Conservation (phyloP, 768 basidiomycete species). For the Hygrocybe coccinea region DNA sequence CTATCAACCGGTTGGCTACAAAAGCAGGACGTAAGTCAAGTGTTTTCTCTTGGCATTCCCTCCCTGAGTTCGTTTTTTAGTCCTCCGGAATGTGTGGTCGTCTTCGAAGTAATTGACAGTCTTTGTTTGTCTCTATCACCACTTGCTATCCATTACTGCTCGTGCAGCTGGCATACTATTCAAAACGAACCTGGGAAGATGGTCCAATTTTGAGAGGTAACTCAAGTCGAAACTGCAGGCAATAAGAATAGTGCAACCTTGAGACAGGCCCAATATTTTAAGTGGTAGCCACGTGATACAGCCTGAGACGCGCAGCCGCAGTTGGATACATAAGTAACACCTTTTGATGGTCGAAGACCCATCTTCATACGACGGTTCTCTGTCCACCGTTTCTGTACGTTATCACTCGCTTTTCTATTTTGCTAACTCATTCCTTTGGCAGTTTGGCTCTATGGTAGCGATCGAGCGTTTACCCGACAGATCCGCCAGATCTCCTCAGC, state of each 20-base stretch:
- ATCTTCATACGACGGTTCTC: slow-evolving; percentile 24
- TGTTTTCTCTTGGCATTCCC: background rate
- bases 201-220: too few relatives aligned
- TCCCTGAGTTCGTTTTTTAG: slow-evolving; percentile 37
- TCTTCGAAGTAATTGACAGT: slow-evolving; percentile 75
- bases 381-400: slow-evolving; percentile 49
- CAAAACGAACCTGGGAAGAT: too few relatives aligned
- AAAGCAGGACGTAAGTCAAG: slow-evolving; percentile 81
- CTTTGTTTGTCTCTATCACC: too few relatives aligned
- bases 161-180: too few relatives aligned
- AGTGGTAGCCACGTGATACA: background rate
- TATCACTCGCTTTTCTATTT: slow-evolving; percentile 5
- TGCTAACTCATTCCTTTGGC: slow-evolving; percentile 2
- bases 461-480: slow-evolving; percentile 47
- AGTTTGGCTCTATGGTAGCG: slow-evolving; percentile 72
- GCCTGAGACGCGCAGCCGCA: slow-evolving; percentile 5
- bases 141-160: too few relatives aligned
- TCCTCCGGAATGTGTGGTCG: slow-evolving; percentile 94
- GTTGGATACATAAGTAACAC: slow-evolving; percentile 6
- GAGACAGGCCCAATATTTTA: too few relatives aligned
- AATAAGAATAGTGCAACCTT: background rate
- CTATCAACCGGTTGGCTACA: slow-evolving; percentile 92
- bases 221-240: too few relatives aligned
- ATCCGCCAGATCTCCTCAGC: slow-evolving; percentile 19
- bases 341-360: slow-evolving; percentile 16